Evolutionary conservation across 805 yeast species (phyloP).

Genomic region (Starmerella apis): DNA sequence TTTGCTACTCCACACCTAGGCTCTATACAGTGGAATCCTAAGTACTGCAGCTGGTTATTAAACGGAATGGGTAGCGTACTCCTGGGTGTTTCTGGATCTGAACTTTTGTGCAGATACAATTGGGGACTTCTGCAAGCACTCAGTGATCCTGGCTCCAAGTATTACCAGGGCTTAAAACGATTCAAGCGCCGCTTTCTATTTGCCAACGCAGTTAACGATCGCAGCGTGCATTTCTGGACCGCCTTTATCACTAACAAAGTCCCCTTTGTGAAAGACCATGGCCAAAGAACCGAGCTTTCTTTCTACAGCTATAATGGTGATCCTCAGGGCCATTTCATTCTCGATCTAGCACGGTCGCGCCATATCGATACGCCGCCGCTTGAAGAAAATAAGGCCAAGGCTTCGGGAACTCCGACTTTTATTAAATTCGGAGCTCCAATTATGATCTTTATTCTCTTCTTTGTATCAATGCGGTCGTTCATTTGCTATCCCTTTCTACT

Average conservation of each 20-base stretch:
- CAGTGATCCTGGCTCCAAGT: conserved; percentile 42
- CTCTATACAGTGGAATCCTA: conserved; percentile 8
- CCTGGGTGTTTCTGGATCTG: conserved; percentile 61
- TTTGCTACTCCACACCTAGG: conserved; percentile 69
- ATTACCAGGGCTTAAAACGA: conserved; percentile 42
- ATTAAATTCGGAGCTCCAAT: not conserved
- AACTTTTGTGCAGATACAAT: conserved; percentile 42
- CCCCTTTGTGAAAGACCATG: conserved; percentile 42
- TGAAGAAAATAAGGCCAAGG: not conserved
- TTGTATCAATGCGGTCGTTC: not conserved
- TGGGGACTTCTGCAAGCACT: conserved; percentile 41
- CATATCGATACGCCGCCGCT: not conserved
- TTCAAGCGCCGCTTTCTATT: conserved; percentile 51
- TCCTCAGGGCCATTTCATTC: conserved; percentile 3
- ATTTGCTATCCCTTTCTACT: not conserved
- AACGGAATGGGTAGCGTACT: conserved; percentile 45
- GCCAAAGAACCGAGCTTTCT: not conserved
- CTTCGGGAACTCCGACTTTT: not conserved
- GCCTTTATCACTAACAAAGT: conserved; percentile 61
- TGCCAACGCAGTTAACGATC: conserved; percentile 71
- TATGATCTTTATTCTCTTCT: not conserved
- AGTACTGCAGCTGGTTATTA: conserved; percentile 34
- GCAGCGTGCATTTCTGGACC: conserved; percentile 80
- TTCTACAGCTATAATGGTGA: conserved; percentile 10
- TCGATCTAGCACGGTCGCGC: conserved; percentile 7